phyloP scores from a whole-genome alignment of 2,329 filamentous ascomycete species.

The Paraphaeosphaeria minitans region DNA sequence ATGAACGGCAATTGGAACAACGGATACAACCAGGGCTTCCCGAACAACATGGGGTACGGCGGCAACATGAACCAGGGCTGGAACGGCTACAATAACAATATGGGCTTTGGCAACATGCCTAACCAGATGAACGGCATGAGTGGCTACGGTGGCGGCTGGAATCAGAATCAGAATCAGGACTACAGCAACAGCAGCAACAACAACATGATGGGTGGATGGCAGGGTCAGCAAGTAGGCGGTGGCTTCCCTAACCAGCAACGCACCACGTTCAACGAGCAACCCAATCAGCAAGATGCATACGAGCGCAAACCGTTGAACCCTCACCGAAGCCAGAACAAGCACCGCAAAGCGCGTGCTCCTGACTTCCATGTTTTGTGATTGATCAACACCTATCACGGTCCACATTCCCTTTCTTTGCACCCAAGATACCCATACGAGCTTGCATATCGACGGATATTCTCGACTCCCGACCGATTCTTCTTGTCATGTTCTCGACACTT shows the following conservation, averaged over 20 bases:
- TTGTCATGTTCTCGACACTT: neutral
- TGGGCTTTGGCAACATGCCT: conserved; percentile 13
- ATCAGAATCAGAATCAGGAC: conserved; percentile 4
- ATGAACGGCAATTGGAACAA: conserved; percentile 13
- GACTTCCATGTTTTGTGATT: conserved; percentile 79
- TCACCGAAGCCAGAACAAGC: conserved; percentile 82
- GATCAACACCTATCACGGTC: neutral
- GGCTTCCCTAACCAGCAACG: conserved; percentile 65
- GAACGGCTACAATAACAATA: conserved; percentile 13
- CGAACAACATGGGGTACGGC: conserved; percentile 26
- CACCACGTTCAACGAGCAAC: conserved; percentile 58
- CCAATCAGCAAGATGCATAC: conserved; percentile 82
- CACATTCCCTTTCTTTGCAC: neutral
- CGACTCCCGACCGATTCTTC: neutral
- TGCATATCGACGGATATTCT: neutral
- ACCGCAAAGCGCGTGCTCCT: conserved; percentile 79
- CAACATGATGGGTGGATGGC: conserved; percentile 20
- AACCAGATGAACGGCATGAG: conserved; percentile 16
- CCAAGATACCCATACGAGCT: neutral
- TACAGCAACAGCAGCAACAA: conserved; percentile 12
- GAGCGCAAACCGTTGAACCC: conserved; percentile 96
- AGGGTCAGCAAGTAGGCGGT: conserved; percentile 25
- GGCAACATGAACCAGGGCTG: conserved; percentile 18
- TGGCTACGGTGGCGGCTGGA: conserved; percentile 6
- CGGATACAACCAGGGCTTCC: conserved; percentile 18